These are phyloP conservation scores for Aspergillus mulundensis DNA, from an alignment of 495 filamentous ascomycete species.

Conservation along the genomic window DNA sequence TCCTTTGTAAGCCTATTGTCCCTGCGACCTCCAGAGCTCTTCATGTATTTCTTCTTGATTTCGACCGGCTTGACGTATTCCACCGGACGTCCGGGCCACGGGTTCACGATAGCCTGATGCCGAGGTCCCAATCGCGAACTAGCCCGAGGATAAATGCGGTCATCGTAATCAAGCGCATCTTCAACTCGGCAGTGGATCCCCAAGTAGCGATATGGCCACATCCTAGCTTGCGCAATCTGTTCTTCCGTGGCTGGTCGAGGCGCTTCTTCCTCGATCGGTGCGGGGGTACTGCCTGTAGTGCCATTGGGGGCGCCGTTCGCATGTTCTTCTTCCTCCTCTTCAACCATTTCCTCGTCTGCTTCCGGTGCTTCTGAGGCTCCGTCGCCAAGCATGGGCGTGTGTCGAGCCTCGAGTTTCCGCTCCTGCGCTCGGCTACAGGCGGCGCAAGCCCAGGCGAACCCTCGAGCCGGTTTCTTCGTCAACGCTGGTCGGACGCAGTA, in stretches of 20 bases:
- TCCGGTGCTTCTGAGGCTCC: constrained; percentile 57
- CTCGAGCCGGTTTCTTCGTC: constrained; percentile 93
- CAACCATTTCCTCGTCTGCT: constrained; percentile 71
- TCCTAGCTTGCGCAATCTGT: constrained; percentile 82
- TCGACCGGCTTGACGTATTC: constrained; percentile 86
- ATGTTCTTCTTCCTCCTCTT: constrained; percentile 73
- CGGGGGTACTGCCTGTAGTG: constrained; percentile 57
- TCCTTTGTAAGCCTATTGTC: constrained; percentile 74
- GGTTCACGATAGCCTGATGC: constrained; percentile 80
- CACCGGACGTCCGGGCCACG: constrained; percentile 82
- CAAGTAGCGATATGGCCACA: constrained; percentile 96
- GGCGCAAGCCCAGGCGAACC: constrained; percentile 97
- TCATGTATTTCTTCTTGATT: constrained; percentile 71
- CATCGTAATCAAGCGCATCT: constrained; percentile 95
- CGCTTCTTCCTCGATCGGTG: constrained; percentile 46
- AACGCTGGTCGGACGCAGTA: constrained; percentile 90
- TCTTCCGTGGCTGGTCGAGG: constrained; percentile 76
- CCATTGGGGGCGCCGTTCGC: constrained; percentile 44
- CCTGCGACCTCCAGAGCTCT: constrained; percentile 59
- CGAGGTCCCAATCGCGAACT: constrained; percentile 88
- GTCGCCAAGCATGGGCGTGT: constrained; percentile 66
- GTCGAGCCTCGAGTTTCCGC: constrained; percentile 82
- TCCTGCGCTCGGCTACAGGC: constrained; percentile 93
- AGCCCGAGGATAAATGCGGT: constrained; percentile 94
- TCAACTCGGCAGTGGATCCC: constrained; percentile 95